Evolutionary conservation across 208 protist genomes (phyloP).

Genomic region (Blechomonas ayalai): DNA sequence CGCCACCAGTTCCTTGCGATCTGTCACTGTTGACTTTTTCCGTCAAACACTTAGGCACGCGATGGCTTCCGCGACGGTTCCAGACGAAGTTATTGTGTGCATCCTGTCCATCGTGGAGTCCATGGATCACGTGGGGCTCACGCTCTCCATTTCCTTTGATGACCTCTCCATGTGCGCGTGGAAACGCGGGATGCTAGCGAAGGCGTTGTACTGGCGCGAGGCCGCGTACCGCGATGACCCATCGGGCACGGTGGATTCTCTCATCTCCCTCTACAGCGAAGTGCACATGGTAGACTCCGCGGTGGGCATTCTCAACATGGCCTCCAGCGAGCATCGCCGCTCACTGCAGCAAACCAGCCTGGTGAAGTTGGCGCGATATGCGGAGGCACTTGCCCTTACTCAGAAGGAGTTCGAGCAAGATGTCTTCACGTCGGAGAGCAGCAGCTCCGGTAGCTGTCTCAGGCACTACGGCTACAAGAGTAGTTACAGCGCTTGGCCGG

Average conservation of each 20-base stretch:
- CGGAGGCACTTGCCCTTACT: slow-evolving; percentile 55
- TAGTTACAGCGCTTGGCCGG: neutral
- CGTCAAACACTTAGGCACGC: slow-evolving; percentile 49
- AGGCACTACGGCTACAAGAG: slow-evolving; percentile 8
- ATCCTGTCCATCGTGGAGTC: slow-evolving; percentile 76
- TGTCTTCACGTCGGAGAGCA: slow-evolving; percentile 17
- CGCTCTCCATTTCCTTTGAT: slow-evolving; percentile 47
- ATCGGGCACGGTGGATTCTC: slow-evolving; percentile 51
- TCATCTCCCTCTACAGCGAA: slow-evolving; percentile 77
- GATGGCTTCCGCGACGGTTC: slow-evolving; percentile 45
- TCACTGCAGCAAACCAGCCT: slow-evolving; percentile 72
- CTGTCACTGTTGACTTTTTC: slow-evolving; percentile 53
- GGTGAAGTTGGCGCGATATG: slow-evolving; percentile 73
- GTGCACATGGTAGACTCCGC: slow-evolving; percentile 74
- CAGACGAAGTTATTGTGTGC: slow-evolving; percentile 60
- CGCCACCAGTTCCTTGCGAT: slow-evolving; percentile 45
- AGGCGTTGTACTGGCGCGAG: slow-evolving; percentile 84
- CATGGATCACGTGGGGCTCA: slow-evolving; percentile 79
- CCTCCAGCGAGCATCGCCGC: slow-evolving; percentile 47
- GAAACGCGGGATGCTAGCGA: slow-evolving; percentile 82
- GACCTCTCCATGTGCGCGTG: slow-evolving; percentile 76
- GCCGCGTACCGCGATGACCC: slow-evolving; percentile 72
- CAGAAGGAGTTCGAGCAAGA: slow-evolving; percentile 59
- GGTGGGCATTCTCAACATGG: slow-evolving; percentile 65
- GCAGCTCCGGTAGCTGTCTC: slow-evolving; percentile 25